Evolutionary conservation across 352 stramenopile species (phyloP), one percentile per base, ranked within the genome.

Genomic region (Plasmopara halstedii): DNA sequence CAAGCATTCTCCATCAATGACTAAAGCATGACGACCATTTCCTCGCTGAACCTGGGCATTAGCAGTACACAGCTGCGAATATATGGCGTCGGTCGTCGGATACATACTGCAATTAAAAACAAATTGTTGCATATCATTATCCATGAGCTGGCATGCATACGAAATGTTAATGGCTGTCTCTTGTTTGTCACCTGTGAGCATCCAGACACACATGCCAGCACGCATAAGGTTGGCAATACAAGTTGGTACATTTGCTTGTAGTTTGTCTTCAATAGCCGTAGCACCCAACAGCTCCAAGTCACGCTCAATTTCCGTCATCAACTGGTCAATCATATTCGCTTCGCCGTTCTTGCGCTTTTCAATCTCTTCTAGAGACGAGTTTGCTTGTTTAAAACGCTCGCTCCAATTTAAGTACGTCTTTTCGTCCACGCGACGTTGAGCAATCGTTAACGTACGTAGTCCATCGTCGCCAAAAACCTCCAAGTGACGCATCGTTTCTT

Each of bases 151-250:
- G 41, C 82, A 95, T 5, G 85, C 82, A 46, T 94, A 95, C 23
- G 74, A 87, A 53, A 97, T 97, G 61, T 97, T 97, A 52, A 97
- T 96, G 15, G 91, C 91, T 2, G 91, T 97, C 55, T 97, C 90
- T 32, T 91, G 58, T 58, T 97, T 97, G 64, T 97, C 91, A 23
- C 89, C 89, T 8, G 91, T 97, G 14, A 97, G 78, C 62, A 97
- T 93, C 85, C 88, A 97, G 17, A 97, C 66, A 33, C 93, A 88
- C 54, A 97, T 95, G 18, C 85, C 83, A 0, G 83, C 88, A 10
- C 59, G 62, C 53, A 86, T 85, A 2, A 97, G 56, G 42, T 85
- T 84, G 0, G 78, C 67, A 25, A 97, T 97, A 14, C 82, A 73
- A 18, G 77, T 76, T 0, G 86, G 85, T 2, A 97, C 91, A 43